Evolutionary conservation across 2,329 filamentous ascomycete species (phyloP), one percentile per base, ranked within the genome.

Genomic region (Pseudogymnoascus sp.): DNA sequence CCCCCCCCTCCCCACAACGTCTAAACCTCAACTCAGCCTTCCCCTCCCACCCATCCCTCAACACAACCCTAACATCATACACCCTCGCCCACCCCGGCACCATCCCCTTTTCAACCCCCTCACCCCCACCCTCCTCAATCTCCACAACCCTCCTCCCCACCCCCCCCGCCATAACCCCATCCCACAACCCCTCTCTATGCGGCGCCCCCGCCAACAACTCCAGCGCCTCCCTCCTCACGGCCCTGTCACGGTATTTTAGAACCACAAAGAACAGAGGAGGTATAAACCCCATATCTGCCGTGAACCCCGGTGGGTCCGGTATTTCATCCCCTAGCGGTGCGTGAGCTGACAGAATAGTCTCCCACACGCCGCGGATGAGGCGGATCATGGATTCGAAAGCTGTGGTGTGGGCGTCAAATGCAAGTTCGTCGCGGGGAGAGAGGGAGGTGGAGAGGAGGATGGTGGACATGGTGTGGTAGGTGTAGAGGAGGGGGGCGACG

Each of bases 181-280:
- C 75, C 77, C 78, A 81, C 3, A 80, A 72, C 0, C 76, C 77
- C 67, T 80, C 78, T 18, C 74, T 71, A 45, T 77, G 73, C 1
- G 68, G 66, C 1, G 67, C 63, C 1, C 65, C 65, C 16, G 69
- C 68, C 0, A 80, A 67, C 0, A 78, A 64, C 2, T 64, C 67
- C 1, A 77, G 66, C 0, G 77, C 78, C 37, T 77, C 75, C 0
- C 72, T 64, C 37, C 80, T 74, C 7, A 81, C 69, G 3, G 69
- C 68, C 42, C 73, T 75, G 1, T 75, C 69, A 0, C 81, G 77
- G 45, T 80, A 83, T 65, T 82, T 81, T 3, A 78, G 63, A 0
- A 78, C 79, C 1, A 75, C 68, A 64, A 75, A 81, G 64, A 80
- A 81, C 2, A 81, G 71, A 0, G 77, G 75, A 5, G 78, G 72